Evolutionary conservation across 768 basidiomycete genomes (phyloP).

Genomic region (Cystofilobasidium capitatum): DNA sequence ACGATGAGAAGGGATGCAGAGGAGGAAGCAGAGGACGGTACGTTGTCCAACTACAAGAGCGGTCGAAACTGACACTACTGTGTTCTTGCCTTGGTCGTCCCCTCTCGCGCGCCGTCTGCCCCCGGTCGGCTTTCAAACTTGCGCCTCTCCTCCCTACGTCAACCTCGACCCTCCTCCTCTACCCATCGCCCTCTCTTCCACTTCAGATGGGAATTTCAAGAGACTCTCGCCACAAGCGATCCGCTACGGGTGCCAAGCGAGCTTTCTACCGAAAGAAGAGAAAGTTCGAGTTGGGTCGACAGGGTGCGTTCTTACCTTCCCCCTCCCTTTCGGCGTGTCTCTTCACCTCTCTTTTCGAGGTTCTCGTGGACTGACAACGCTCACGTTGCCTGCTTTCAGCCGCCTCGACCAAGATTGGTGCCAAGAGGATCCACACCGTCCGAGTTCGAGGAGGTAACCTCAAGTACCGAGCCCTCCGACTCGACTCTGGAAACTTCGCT

Average conservation of each 20-base stretch:
- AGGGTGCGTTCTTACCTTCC: constrained; percentile 40
- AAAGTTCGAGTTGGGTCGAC: constrained; percentile 99
- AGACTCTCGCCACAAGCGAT: constrained; percentile 93
- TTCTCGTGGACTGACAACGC: neutral
- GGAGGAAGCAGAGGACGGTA: too few relatives aligned
- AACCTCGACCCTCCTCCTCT: neutral
- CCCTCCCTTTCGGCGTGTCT: neutral
- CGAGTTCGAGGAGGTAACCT: constrained; percentile 90
- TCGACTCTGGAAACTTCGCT: constrained; percentile 95
- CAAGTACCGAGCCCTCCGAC: constrained; percentile 92
- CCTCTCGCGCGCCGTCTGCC: neutral
- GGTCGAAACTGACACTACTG: too few relatives aligned
- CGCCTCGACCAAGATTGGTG: constrained; percentile 90
- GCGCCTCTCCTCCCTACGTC: neutral
- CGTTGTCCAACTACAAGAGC: too few relatives aligned
- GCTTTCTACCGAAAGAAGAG: constrained; percentile 99
- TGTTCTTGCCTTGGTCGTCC: too few relatives aligned
- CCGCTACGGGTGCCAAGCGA: constrained; percentile 69
- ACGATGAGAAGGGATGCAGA: too few relatives aligned
- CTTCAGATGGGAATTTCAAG: constrained; percentile 74
- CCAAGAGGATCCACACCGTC: constrained; percentile 90
- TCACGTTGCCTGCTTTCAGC: constrained; percentile 36
- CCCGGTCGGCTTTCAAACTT: too few relatives aligned
- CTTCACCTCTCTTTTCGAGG: neutral
- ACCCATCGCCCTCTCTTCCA: constrained; percentile 2